These are phyloP conservation scores for Trichoderma koningiopsis DNA, from an alignment of 2,329 filamentous ascomycete genomes.

Conservation along the genomic window DNA sequence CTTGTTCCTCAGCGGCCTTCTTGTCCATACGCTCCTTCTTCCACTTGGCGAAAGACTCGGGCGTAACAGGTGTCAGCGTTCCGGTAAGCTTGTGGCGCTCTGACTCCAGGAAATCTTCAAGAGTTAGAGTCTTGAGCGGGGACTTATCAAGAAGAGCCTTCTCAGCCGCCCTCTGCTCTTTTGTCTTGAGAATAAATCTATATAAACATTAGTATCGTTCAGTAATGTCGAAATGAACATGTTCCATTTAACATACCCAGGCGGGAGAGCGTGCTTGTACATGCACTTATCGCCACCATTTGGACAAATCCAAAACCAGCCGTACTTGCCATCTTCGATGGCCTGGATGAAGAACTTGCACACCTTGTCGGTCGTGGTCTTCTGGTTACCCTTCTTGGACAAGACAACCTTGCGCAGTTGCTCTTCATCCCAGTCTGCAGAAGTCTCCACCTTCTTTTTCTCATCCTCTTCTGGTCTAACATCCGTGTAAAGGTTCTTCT, in stretches of 20 bases:
- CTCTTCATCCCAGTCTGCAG: slow-evolving; percentile 97
- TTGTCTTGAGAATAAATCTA: slow-evolving; percentile 95
- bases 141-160: slow-evolving; percentile 96
- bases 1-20: slow-evolving; percentile 92
- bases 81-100: slow-evolving; percentile 95
- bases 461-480: slow-evolving; percentile 69
- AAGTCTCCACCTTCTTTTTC: slow-evolving; percentile 87
- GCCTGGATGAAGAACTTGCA: slow-evolving; percentile 98
- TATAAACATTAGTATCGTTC: background rate
- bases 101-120: slow-evolving; percentile 96
- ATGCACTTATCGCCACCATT: slow-evolving; percentile 98
- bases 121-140: slow-evolving; percentile 86
- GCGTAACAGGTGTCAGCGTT: slow-evolving; percentile 88
- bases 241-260: slow-evolving; percentile 68
- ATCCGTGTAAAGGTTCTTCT: slow-evolving; percentile 90
- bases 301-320: slow-evolving; percentile 98
- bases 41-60: slow-evolving; percentile 93
- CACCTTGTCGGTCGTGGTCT: slow-evolving; percentile 94
- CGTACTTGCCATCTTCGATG: slow-evolving; percentile 97
- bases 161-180: slow-evolving; percentile 92
- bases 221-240: too few species aligned
- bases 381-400: slow-evolving; percentile 96
- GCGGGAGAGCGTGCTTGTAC: slow-evolving; percentile 94
- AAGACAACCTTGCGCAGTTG: slow-evolving; percentile 87
- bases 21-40: slow-evolving; percentile 93